A percentile compares a stretch with the other conserved stretches of the same genome.
Conservation (phyloP, 1,284 basidiomycete species). For the Cystobasidium sp. region DNA sequence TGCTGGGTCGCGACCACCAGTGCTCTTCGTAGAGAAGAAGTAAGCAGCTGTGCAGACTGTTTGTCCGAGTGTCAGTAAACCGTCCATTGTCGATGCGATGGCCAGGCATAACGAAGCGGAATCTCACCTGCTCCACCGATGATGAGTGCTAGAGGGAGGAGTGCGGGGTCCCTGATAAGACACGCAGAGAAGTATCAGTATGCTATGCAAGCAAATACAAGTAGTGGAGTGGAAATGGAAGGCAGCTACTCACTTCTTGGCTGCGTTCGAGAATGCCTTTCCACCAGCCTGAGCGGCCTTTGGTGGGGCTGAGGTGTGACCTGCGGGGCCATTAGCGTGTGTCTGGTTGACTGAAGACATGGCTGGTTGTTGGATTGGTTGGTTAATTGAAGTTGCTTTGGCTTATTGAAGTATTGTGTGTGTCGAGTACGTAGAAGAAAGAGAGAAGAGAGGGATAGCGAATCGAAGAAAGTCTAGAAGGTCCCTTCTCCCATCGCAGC, state of each 20-base stretch:
- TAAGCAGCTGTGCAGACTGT: conserved; percentile 37
- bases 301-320: conserved; percentile 39
- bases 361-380: background rate
- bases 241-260: conserved; percentile 25
- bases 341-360: conserved; percentile 10
- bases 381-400: background rate
- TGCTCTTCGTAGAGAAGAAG: conserved; percentile 35
- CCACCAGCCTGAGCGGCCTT: conserved; percentile 34
- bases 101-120: background rate
- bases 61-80: background rate
- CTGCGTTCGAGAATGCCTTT: conserved; percentile 40
- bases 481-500: no score
- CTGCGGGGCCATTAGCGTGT: conserved; percentile 30
- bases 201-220: no score
- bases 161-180: conserved; percentile 29
- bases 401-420: background rate
- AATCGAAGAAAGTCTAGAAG: no score
- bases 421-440: no score
- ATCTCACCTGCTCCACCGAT: conserved; percentile 33
- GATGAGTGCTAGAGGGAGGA: conserved; percentile 41
- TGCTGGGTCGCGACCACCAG: conserved; percentile 9
- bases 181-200: background rate
- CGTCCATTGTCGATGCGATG: background rate
- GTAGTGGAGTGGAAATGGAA: no score
- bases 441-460: background rate